Evolutionary conservation across 768 basidiomycete species (phyloP), one percentile per base, ranked within the genome.

Genomic region (Ephemerocybe angulata): DNA sequence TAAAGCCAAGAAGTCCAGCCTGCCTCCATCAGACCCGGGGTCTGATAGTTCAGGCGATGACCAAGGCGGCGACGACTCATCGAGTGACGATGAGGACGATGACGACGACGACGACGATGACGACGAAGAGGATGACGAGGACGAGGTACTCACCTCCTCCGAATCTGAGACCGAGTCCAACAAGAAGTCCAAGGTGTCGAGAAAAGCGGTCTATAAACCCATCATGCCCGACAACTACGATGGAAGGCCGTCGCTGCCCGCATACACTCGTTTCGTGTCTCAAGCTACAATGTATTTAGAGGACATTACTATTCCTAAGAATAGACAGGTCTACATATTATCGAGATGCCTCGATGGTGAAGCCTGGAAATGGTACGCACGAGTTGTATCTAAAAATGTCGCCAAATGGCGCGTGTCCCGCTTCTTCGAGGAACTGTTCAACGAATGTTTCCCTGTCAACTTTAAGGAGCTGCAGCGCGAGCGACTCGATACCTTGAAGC

Each of bases 391-490:
- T 0, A 21, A 42, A 0, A 50, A 60, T 3, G 54, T 57, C 0
- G 46, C 62, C 7, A n/a, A 57, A 2, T 73, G 63, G 64, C 58
- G 19, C 2, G 22, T 69, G 0, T 21, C 56, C 2, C 29, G 58
- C 3, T 72, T 73, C 56, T 70, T 72, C 38, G 28, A 42, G 2
- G 67, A 55, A 25, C 28, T 74, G 2, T 74, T 67, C 38, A 65
- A 72, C 31, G 63, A 65, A 19, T 71, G 65, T 31, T 75, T 75
- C 52, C 74, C 71, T 3, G 17, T 62, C 0, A 57, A 71, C 43
- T 74, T 60, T 53, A 24, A 61, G 1, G 42, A 58, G 1, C 58
- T 69, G 15, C 70, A 69, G 52, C 29, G 63, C 0, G 55, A 64
- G 5, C 64, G 66, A 19, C 57, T 77, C 0, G 40, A 59, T 0